Evolutionary conservation across 352 stramenopile genomes (phyloP).

Genomic region (Thraustochytrium striatum): DNA sequence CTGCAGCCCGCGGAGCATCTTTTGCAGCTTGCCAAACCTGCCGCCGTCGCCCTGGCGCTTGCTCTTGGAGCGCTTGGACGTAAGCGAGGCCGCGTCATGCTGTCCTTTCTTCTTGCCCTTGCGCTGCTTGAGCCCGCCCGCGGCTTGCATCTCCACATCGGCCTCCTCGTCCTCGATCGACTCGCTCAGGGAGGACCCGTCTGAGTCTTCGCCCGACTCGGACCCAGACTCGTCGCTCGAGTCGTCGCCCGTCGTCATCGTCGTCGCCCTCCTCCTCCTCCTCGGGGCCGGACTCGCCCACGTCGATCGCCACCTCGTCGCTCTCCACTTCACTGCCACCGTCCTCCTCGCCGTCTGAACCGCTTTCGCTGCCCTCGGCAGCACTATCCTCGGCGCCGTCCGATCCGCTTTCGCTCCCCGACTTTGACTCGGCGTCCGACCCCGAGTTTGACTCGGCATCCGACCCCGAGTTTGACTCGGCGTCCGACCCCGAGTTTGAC

Average conservation of each 20-base stretch:
- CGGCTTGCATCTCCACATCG: not conserved
- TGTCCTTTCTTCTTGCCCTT: not conserved
- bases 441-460: not conserved
- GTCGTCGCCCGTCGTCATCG: not conserved
- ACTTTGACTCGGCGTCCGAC: not conserved
- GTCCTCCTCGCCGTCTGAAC: not conserved
- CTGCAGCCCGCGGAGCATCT: not conserved
- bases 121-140: constrained; percentile 3
- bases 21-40: not conserved
- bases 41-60: not conserved
- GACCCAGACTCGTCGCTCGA: not conserved
- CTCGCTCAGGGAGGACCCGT: not conserved
- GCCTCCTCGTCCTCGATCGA: not conserved
- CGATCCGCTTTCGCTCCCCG: not conserved
- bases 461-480: not conserved
- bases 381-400: not conserved
- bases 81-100: not conserved
- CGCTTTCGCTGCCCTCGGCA: not conserved
- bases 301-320: too few species aligned
- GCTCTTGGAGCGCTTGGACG: not conserved
- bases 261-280: too few species aligned
- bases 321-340: too few species aligned
- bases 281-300: too few species aligned
- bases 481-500: not conserved
- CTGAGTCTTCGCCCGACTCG: not conserved